Evolutionary conservation across 179 eudicot species (phyloP), one percentile per base, ranked within the genome.

Genomic region (Silene vulgaris): DNA sequence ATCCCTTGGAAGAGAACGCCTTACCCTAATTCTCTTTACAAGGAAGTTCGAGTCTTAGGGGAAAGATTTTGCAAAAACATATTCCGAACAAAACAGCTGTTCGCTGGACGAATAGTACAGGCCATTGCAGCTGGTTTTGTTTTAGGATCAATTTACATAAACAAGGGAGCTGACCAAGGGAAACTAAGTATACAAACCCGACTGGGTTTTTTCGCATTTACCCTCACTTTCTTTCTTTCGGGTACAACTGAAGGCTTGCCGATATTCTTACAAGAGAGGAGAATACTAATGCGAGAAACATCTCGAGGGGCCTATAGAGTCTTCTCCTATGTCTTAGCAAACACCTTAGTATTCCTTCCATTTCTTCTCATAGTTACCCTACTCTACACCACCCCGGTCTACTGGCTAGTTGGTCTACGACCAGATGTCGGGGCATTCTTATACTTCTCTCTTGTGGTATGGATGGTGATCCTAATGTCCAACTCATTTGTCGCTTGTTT

Each of bases 221-320:
- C 84, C 61, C 94, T 92, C 72, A 88, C 96, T 63, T 90, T 87
- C 86, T 85, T 91, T 80, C 90, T 93, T 5, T 90, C 98, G 6
- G 89, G 96, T 19, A 86, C 92, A 45, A 93, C 98, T 0, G 98
- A 93, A 85, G 98, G 91, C 69, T 81, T 93, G 8, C 98, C 98
- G 0, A 87, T 93, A 5, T 93, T 93, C 91, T 67, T 93, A 63
- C 92, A 88, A 78, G 98, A 93, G 74, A 87, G 98, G 65, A 78
- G 91, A 76, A 89, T 91, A 52, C 86, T 93, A 62, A 85, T 83
- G 90, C 82, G 86, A 72, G 98, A 93, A 79, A 88, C 91, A 0
- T 86, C 92, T 8, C 84, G 94, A 83, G 94, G 98, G 16, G 92
- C 95, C 2, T 93, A 93, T 67, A 81, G 98, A 78, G 91, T 93